These are phyloP conservation scores for Waltergamsia citrina DNA, from an alignment of 2,329 filamentous ascomycete species.

Conservation along the genomic window DNA sequence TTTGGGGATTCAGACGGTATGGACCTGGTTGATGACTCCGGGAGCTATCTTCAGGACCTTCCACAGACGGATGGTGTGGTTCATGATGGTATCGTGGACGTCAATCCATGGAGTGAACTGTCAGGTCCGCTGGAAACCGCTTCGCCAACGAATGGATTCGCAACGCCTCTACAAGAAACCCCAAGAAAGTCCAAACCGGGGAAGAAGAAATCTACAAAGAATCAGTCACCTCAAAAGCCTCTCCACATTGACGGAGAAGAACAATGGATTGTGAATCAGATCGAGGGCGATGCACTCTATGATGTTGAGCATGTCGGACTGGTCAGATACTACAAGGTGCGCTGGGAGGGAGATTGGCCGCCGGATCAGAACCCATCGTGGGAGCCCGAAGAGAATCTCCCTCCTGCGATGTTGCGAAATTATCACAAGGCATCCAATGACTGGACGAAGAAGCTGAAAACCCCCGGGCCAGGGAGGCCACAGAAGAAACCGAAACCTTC, in stretches of 20 bases:
- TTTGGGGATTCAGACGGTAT: too few species aligned
- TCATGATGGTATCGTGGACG: too few species aligned
- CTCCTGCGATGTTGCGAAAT: slow-evolving; percentile 25
- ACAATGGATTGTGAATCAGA: slow-evolving; percentile 31
- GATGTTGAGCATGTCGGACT: slow-evolving; percentile 22
- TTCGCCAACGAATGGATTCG: too few species aligned
- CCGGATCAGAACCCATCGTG: slow-evolving; percentile 45
- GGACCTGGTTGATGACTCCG: too few species aligned
- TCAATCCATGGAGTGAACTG: too few species aligned
- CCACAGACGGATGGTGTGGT: too few species aligned
- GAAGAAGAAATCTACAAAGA: slow-evolving; percentile 4
- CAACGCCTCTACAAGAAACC: neutral
- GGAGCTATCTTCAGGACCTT: too few species aligned
- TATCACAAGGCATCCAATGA: slow-evolving; percentile 24
- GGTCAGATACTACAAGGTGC: slow-evolving; percentile 39
- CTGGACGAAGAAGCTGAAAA: slow-evolving; percentile 11
- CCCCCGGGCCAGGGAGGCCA: too few species aligned
- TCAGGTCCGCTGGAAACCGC: too few species aligned
- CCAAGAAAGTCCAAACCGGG: slow-evolving; percentile 2
- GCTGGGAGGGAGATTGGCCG: slow-evolving; percentile 49
- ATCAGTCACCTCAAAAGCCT: neutral
- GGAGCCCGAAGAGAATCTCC: slow-evolving; percentile 46
- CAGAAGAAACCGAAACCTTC: too few species aligned
- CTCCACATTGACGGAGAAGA: slow-evolving; percentile 11
- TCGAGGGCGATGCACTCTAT: slow-evolving; percentile 30